Base-by-base conservation (phyloP, 495 filamentous ascomycete species). In the Neurospora intermedia region DNA sequence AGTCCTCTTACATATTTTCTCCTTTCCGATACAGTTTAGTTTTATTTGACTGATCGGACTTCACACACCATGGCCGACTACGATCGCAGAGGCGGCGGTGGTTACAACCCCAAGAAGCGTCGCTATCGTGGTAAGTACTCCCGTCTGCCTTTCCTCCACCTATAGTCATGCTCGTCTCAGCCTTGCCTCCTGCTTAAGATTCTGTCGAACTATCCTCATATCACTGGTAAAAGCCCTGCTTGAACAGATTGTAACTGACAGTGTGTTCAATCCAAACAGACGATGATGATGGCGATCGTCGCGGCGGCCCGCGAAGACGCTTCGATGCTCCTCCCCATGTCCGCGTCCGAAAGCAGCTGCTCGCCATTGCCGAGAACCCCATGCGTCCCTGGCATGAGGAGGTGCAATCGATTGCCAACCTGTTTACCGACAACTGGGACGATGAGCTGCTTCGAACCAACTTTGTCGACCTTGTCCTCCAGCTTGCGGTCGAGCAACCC, bases 401-500 rank as follows among this genome's bases (percentile, higher is more conserved):
- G 77, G 88, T 92, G 20, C 81, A 86, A 43, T 85, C 87, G 72
- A 92, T 98, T 73, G 94, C 93, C 20, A 91, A 89, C 76, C 87
- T 89, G 10, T 88, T 96, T 23, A 86, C 89, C 23, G 91, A 96
- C 16, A 91, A 93, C 80, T 93, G 89, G 73, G 92, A 96, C 4
- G 76, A 98, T 75, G 77, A 82, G 69, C 90, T 90, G 74, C 80
- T 96, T 31, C 86, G 87, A 69, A 84, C 84, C 54, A 88, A 87
- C 66, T 94, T 95, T 76, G 82, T 91, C 71, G 88, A 91, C 72
- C 85, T 95, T 40, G 81, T 90, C 27, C 81, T 95, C 69, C 91
- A 93, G 79, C 85, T 98, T 72, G 85, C 91, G 54, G 77, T 94
- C 27, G 96, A 99, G 82, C 96, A 99, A 82, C 95, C 96, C 0